Conservation (phyloP, 1,284 basidiomycete species). For the Irpex sp. region DNA sequence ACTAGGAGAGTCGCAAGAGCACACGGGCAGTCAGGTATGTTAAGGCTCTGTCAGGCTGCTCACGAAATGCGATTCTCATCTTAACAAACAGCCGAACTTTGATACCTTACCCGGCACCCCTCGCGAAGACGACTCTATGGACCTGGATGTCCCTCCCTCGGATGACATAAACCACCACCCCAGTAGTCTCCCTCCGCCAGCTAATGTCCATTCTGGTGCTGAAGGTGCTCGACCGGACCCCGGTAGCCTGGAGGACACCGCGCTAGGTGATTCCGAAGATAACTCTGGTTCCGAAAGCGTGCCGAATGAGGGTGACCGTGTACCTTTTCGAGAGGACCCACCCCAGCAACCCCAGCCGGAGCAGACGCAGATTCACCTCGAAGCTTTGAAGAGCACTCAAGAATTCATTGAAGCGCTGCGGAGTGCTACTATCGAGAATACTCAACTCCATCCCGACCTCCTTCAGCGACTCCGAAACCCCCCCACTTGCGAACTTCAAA, state of each 20-base stretch:
- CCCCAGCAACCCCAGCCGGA: not conserved
- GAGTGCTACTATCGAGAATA: constrained; percentile 19
- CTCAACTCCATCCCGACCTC: constrained; percentile 15
- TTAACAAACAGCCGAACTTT: no score
- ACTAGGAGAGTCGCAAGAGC: no score
- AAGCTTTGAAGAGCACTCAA: constrained; percentile 8
- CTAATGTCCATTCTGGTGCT: not conserved
- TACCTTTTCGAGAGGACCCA: not conserved
- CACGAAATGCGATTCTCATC: no score
- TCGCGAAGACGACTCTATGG: not conserved
- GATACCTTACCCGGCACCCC: no score
- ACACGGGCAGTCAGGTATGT: no score
- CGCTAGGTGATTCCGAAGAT: not conserved
- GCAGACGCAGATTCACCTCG: not conserved
- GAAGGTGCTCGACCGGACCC: not conserved
- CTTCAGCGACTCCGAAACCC: constrained; percentile 28
- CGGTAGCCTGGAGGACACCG: not conserved
- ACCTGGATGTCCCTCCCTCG: not conserved
- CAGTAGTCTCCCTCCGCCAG: not conserved
- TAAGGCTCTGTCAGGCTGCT: no score
- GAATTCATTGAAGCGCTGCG: constrained; percentile 15
- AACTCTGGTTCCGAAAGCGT: not conserved
- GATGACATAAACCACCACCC: not conserved
- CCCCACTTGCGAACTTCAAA: constrained; percentile 13
- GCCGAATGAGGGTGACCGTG: not conserved